Percentiles rank a stretch among this genome's conserved stretches.
Evolutionary conservation across 2,329 filamentous ascomycete genomes (phyloP).

Genomic region (Paraphoma chrysanthemicola): DNA sequence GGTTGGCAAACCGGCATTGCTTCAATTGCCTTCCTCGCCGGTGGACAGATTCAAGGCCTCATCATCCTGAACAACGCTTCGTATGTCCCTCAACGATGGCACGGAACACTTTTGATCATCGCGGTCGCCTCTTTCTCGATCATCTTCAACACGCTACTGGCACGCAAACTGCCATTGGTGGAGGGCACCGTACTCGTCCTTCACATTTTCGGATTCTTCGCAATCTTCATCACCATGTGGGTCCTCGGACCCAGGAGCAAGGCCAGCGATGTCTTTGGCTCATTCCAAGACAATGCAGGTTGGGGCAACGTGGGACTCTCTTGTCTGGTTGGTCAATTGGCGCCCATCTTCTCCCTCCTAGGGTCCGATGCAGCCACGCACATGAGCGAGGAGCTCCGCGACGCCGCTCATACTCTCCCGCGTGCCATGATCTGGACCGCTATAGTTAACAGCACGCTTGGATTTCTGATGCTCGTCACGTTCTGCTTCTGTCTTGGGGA

Average conservation of each 20-base stretch:
- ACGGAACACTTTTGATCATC: conserved; percentile 58
- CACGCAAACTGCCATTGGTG: conserved; percentile 53
- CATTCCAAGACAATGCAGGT: conserved; percentile 34
- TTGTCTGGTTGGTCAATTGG: conserved; percentile 29
- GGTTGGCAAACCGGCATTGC: conserved; percentile 51
- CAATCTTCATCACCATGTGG: conserved; percentile 50
- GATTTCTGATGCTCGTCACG: conserved; percentile 47
- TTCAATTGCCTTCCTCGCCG: conserved; percentile 35
- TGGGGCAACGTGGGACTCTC: conserved; percentile 35
- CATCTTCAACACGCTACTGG: conserved; percentile 55
- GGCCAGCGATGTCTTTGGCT: conserved; percentile 29
- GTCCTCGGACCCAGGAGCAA: conserved; percentile 31
- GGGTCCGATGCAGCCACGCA: conserved; percentile 40
- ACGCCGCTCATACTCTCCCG: conserved; percentile 45
- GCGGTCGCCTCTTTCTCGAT: conserved; percentile 50
- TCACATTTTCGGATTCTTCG: conserved; percentile 60
- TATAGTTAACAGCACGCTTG: conserved; percentile 46
- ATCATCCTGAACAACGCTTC: conserved; percentile 47
- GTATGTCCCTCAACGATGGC: conserved; percentile 54
- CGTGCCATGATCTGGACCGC: conserved; percentile 51
- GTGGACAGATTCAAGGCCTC: conserved; percentile 41
- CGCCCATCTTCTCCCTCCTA: conserved; percentile 29
- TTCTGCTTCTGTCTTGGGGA: conserved; percentile 36
- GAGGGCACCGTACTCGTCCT: conserved; percentile 57
- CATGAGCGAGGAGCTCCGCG: conserved; percentile 43